Conservation (phyloP, 352 stramenopile genomes). For the Pythium dissotocum region DNA sequence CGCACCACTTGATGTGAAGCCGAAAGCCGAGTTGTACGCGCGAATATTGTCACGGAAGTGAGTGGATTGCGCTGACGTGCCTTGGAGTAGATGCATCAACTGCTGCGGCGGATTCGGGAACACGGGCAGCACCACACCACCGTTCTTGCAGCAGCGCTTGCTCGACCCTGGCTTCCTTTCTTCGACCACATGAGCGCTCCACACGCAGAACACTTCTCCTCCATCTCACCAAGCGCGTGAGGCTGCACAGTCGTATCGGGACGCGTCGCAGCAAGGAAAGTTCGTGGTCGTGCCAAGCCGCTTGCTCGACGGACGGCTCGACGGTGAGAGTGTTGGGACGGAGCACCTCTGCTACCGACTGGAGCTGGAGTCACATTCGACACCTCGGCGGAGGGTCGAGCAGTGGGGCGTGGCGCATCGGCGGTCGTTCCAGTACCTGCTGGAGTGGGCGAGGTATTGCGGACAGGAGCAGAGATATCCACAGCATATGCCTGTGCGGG, state of each 20-base stretch:
- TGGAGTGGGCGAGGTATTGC: not conserved
- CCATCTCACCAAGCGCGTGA: slow-evolving; percentile 4
- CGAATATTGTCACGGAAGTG: too few relatives aligned
- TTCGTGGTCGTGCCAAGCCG: slow-evolving; percentile 1
- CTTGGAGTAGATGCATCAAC: slow-evolving; percentile 8
- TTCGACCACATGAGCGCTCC: slow-evolving; percentile 13
- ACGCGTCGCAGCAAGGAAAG: not conserved
- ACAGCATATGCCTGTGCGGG: not conserved
- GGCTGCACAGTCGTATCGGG: not conserved
- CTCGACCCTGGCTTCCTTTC: slow-evolving; percentile 13
- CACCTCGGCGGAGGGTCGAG: not conserved
- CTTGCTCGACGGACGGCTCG: not conserved
- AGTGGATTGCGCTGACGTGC: not conserved
- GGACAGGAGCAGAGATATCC: not conserved
- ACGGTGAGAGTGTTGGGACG: not conserved
- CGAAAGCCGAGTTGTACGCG: too few relatives aligned
- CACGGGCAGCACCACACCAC: not conserved
- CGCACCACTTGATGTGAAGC: too few relatives aligned
- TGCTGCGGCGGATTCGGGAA: slow-evolving; percentile 4
- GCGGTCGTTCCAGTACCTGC: not conserved
- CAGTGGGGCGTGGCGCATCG: not conserved
- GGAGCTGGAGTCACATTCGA: not conserved
- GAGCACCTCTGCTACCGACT: not conserved
- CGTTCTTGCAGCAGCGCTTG: slow-evolving; percentile 16
- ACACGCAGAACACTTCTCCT: slow-evolving; percentile 2